Percentiles rank a stretch among this genome's conserved stretches.
Conservation (phyloP, 257 asterid genomes). For the Solanum commersonii region DNA sequence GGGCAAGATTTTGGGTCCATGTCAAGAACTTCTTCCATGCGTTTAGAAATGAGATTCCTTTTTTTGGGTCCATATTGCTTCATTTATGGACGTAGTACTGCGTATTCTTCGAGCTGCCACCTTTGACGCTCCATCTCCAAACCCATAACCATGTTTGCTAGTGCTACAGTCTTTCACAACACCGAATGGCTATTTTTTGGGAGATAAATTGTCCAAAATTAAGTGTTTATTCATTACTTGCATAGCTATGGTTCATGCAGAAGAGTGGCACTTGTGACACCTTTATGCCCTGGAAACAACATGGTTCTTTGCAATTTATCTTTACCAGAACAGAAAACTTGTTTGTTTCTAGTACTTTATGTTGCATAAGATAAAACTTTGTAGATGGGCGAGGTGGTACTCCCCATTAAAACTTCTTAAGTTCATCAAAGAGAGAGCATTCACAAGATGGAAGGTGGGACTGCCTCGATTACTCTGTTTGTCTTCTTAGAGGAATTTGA, state of each 20-base stretch:
- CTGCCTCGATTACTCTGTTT: neutral
- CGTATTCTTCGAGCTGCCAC: slow-evolving; percentile 86
- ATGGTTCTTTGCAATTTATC: neutral
- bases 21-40: slow-evolving; percentile 53
- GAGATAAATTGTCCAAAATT: neutral
- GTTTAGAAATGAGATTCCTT: slow-evolving; percentile 67
- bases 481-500: neutral
- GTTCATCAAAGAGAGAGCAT: neutral
- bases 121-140: slow-evolving; percentile 71
- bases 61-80: slow-evolving; percentile 77
- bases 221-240: neutral
- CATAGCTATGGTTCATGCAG: neutral
- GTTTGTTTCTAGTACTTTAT: neutral
- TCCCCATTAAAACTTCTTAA: neutral
- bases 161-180: neutral
- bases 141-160: slow-evolving; percentile 9
- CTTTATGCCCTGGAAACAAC: neutral
- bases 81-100: slow-evolving; percentile 71
- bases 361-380: neutral
- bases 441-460: neutral
- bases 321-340: neutral
- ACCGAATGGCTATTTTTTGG: neutral
- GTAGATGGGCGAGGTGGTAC: neutral
- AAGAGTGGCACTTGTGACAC: neutral
- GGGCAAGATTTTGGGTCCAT: slow-evolving; percentile 77